Evolutionary conservation across 2,329 filamentous ascomycete species (phyloP), one percentile per base, ranked within the genome.

Genomic region (Sclerotinia minor): DNA sequence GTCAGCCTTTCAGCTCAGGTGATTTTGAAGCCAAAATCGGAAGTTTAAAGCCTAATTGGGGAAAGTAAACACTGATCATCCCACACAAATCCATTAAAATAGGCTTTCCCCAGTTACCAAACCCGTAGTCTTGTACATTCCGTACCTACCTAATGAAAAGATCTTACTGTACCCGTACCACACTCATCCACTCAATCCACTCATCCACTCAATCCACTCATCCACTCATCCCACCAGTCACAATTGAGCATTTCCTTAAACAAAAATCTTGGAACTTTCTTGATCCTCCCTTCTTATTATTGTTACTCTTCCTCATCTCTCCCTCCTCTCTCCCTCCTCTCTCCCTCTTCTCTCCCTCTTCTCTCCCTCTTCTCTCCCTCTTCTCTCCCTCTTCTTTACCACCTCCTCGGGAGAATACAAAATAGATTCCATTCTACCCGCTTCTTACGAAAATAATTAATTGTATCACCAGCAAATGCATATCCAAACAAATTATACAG

Each of bases 391-490:
- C 21, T 45, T 53, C n/a, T 26, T 35, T n/a, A 64, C 3, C 24
- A 64, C 26, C 49, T 44, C 49, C 61, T 32, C 1, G 47, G 61
- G 61, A 54, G 61, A 64, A 29, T 29, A 54, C 1, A 21, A 41
- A n/a, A 44, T 29, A n/a, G 32, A 44, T 44, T n/a, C 5, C 24
- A 15, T 54, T 54, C 60, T 21, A 41, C 29, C 35, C 13, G 6
- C 38, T 26, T 7, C 8, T n/a, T 45, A 47, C 19, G 21, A 53
- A 17, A 53, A 53, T 53, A 52, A 26, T 41, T 53, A 61, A 13
- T 15, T 29, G 19, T 59, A 44, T 65, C 24, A 67, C 15, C 71
- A 72, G 69, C 75, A 74, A 77, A 77, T 77, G 76, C 74, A 76
- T 76, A 75, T 75, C 72, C 75, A 77, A 75, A 72, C 35, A 61